A percentile compares a stretch with the other conserved stretches of the same genome.
phyloP scores from a whole-genome alignment of 78 protist genomes.

The Dictyostelium firmibasis region DNA sequence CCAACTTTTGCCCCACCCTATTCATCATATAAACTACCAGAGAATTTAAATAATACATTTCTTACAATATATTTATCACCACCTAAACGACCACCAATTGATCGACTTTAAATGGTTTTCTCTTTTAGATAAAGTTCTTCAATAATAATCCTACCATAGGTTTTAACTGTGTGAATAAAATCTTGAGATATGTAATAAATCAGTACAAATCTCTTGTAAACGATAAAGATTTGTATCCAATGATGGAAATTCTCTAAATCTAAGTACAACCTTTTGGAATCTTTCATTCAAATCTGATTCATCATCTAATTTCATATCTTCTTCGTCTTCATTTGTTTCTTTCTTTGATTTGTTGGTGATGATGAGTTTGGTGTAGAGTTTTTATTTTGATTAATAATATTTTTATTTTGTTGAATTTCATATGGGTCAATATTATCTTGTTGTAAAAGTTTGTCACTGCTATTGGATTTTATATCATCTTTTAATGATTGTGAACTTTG shows the following conservation, averaged over 20 bases:
- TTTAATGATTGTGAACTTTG: not conserved
- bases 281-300: conserved; percentile 61
- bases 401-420: not conserved
- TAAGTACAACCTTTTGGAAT: conserved; percentile 65
- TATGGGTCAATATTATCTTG: conserved; percentile 3
- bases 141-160: conserved; percentile 85
- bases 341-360: conserved; percentile 8
- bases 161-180: conserved; percentile 79
- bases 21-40: conserved; percentile 60
- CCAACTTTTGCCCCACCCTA: conserved; percentile 86
- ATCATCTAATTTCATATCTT: not conserved
- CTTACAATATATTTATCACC: conserved; percentile 79
- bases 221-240: conserved; percentile 62
- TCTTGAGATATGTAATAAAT: conserved; percentile 82
- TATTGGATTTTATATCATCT: not conserved
- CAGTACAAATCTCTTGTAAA: conserved; percentile 73
- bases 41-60: conserved; percentile 68
- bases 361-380: not conserved
- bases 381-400: not conserved
- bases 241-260: conserved; percentile 70
- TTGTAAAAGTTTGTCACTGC: not conserved
- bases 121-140: conserved; percentile 81
- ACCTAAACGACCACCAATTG: conserved; percentile 80
- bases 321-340: not conserved
- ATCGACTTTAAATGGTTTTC: conserved; percentile 70